phyloP scores from a whole-genome alignment of 495 filamentous ascomycete genomes.

The Pseudomonodictys pantanalensis region DNA sequence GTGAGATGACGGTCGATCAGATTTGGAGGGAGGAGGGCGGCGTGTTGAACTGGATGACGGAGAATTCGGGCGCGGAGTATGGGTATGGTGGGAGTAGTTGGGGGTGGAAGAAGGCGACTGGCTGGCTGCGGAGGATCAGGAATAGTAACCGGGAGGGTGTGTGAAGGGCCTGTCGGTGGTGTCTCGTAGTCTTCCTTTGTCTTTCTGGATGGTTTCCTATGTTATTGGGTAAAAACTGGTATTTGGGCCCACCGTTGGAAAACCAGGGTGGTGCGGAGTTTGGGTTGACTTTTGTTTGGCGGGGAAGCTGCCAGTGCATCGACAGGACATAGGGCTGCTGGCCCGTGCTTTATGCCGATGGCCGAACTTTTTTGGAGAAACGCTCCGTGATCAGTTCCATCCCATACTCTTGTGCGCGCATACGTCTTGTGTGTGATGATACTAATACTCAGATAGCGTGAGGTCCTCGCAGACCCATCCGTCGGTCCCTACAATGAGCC shows the following conservation, averaged over 20 bases:
- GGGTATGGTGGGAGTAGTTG: slow-evolving; percentile 5
- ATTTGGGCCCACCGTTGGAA: not conserved
- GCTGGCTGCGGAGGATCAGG: slow-evolving; percentile 3
- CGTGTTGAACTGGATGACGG: not conserved
- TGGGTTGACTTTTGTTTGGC: not conserved
- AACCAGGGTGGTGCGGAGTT: not conserved
- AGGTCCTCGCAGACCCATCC: no score
- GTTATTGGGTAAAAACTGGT: no score
- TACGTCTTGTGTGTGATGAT: not conserved
- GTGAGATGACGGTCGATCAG: not conserved
- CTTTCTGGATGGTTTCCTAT: not conserved
- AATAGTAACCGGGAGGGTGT: not conserved
- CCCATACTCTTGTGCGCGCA: not conserved
- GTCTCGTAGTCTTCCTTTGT: not conserved
- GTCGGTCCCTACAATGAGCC: slow-evolving; percentile 40
- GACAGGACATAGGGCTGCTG: not conserved
- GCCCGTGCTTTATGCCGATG: not conserved
- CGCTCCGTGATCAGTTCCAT: not conserved
- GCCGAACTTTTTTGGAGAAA: not conserved
- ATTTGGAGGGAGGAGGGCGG: not conserved
- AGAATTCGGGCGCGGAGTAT: slow-evolving; percentile 5
- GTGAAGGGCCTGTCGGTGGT: not conserved
- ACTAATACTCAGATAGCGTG: no score
- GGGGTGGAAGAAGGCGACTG: not conserved
- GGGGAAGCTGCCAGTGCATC: not conserved